Percentiles rank a stretch among this genome's conserved stretches.
Conservation (phyloP, 306 rosid species). For the Acacia crassicarpa region DNA sequence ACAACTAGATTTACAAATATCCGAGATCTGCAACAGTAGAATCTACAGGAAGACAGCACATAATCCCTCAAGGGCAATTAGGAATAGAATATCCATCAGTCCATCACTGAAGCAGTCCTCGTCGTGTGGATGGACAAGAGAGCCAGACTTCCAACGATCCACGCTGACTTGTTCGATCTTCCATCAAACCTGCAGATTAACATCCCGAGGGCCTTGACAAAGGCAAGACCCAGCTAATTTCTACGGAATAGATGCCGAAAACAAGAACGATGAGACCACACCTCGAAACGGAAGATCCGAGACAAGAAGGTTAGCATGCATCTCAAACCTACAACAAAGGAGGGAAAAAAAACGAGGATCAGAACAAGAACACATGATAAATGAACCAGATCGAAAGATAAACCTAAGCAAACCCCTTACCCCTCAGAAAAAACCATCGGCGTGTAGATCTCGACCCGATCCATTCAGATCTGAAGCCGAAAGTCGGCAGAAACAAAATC, state of each 20-base stretch:
- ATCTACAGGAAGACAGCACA: not conserved
- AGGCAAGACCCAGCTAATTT: not conserved
- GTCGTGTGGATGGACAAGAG: accelerated
- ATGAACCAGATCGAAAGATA: not conserved
- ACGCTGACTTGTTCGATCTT: not conserved
- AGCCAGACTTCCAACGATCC: not conserved
- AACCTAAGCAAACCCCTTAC: not conserved
- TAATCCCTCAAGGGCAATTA: not conserved
- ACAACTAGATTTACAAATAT: slow-evolving; percentile 22
- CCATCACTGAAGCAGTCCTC: not conserved
- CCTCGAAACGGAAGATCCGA: slow-evolving; percentile 20
- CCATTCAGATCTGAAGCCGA: not conserved
- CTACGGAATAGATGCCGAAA: slow-evolving; percentile 19
- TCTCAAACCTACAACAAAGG: not conserved
- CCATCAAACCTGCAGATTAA: slow-evolving; percentile 29
- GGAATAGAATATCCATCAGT: not conserved
- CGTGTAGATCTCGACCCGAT: not conserved
- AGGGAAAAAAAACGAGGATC: not conserved
- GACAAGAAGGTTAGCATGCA: not conserved
- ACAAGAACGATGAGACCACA: slow-evolving; percentile 13
- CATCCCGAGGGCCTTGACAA: slow-evolving; percentile 1
- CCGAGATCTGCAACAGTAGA: slow-evolving; percentile 6
- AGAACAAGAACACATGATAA: not conserved
- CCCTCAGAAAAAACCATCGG: not conserved
- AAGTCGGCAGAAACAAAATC: accelerated